Percentiles rank a stretch among this genome's conserved stretches.
Evolutionary conservation across 352 stramenopile genomes (phyloP).

Genomic region (Phytopythium litorale): DNA sequence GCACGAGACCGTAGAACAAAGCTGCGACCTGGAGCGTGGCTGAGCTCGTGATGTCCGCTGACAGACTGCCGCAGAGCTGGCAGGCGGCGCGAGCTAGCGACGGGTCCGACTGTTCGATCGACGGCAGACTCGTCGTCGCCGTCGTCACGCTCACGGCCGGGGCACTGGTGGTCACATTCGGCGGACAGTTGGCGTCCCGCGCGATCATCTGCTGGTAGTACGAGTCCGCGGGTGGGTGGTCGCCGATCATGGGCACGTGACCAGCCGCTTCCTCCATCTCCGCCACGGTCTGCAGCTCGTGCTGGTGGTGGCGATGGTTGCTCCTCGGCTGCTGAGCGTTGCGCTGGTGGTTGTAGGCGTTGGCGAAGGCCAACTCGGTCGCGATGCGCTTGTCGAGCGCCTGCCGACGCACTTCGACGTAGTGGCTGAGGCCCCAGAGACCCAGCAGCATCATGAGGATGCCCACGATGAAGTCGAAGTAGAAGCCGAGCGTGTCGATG

Average conservation of each 20-base stretch:
- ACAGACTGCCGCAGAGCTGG: conserved; percentile 67
- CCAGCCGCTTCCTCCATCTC: conserved; percentile 10
- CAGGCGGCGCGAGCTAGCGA: conserved; percentile 53
- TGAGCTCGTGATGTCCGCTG: conserved; percentile 38
- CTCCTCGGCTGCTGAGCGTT: neutral
- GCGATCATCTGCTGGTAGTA: conserved; percentile 21
- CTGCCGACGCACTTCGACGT: conserved; percentile 26
- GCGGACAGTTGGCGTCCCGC: conserved; percentile 21
- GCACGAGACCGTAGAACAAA: conserved; percentile 62
- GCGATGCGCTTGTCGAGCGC: conserved; percentile 3
- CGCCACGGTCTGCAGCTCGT: neutral
- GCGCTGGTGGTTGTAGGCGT: conserved; percentile 2
- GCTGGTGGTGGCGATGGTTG: conserved; percentile 3
- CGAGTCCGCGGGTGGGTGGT: conserved; percentile 9
- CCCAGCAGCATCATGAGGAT: conserved; percentile 55
- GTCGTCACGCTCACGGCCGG: neutral
- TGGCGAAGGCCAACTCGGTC: conserved; percentile 4
- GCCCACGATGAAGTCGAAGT: conserved; percentile 56
- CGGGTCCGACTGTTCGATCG: conserved; percentile 9
- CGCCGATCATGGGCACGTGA: conserved; percentile 13
- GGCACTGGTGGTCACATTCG: neutral
- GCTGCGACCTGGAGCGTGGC: conserved; percentile 42
- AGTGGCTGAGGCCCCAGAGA: conserved; percentile 35
- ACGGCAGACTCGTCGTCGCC: neutral
- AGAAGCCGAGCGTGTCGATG: conserved; percentile 34